Conservation (phyloP, 352 stramenopile species). For the Phytophthora sp. region DNA sequence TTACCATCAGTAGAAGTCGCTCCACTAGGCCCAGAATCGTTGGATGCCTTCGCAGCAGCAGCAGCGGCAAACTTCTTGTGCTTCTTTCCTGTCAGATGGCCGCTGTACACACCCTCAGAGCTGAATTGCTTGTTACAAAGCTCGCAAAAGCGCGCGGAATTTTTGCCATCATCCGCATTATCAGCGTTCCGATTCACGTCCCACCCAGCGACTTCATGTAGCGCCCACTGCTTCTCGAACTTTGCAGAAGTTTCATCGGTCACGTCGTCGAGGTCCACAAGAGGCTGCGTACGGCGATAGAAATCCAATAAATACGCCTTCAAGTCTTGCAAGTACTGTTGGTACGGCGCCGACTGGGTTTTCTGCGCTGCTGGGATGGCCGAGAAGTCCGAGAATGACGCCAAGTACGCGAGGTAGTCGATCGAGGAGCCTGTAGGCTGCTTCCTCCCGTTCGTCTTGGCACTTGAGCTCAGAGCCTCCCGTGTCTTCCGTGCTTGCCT, state of each 20-base stretch:
- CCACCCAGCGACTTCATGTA: constrained; percentile 68
- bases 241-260: constrained; percentile 80
- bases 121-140: constrained; percentile 78
- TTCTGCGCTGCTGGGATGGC: constrained; percentile 68
- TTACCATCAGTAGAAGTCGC: constrained; percentile 7
- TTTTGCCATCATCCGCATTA: constrained; percentile 11
- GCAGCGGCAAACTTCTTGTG: constrained; percentile 74
- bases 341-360: constrained; percentile 55
- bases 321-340: constrained; percentile 76
- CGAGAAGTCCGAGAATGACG: constrained; percentile 70
- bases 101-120: constrained; percentile 72
- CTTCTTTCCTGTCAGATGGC: constrained; percentile 80
- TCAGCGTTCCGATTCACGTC: constrained; percentile 24
- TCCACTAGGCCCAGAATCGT: constrained; percentile 9
- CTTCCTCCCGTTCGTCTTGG: constrained; percentile 25
- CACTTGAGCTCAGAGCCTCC: constrained; percentile 28
- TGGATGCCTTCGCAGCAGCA: constrained; percentile 28
- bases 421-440: constrained; percentile 29
- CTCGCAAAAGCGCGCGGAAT: constrained; percentile 54
- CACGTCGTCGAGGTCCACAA: constrained; percentile 88
- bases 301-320: constrained; percentile 87
- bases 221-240: constrained; percentile 86
- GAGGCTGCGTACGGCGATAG: constrained; percentile 87
- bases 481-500: constrained; percentile 44
- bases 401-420: constrained; percentile 80